Base-by-base conservation (phyloP, 257 asterid species). In the Leptodermis oblonga region DNA sequence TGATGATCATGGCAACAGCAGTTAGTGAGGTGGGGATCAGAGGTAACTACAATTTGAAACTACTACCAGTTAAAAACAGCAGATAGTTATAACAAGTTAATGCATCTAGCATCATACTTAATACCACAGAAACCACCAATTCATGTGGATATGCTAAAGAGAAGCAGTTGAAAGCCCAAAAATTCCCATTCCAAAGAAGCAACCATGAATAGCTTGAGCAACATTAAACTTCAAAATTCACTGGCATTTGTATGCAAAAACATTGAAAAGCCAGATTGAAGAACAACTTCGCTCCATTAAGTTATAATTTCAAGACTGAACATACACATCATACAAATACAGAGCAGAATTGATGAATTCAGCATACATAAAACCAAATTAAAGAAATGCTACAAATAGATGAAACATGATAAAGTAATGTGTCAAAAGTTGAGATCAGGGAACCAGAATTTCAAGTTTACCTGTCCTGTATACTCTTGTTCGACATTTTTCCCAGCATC, bases 401-500 rank as follows among this genome's bases (percentile, higher is more conserved):
- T 65, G 17, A 46, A 66, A 48, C 13, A 66, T 48, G 42, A 20
- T 7, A 36, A 28, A 45, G 17, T 15, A 28, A 48, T 7, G 45
- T 3, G 56, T 64, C 53, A 42, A 42, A 64, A 41, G 54, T 23
- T 41, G 33, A 58, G 33, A 28, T 14, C 56, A 41, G 45, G 25
- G 46, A 46, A 37, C 61, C 45, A 77, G 51, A 41, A 13, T 34
- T 48, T 65, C 43, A 43, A 52, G 46, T 39, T 22, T 86, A 88
- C 99, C 96, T 90, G 95, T 11, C 86, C 74, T 48, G 78, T 71
- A 73, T 82, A 93, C 62, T 90, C 95, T 71, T 88, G 86, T 73
- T 93, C 99, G 74, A 93, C 86, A 73, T 92, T 94, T 82, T 87
- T 86, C 66, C 99, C 99, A 28, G 96, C 97, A 73, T 86, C 97